phyloP scores from a whole-genome alignment of 1,284 basidiomycete species.

The Microbotryum silenes-acaulis region DNA sequence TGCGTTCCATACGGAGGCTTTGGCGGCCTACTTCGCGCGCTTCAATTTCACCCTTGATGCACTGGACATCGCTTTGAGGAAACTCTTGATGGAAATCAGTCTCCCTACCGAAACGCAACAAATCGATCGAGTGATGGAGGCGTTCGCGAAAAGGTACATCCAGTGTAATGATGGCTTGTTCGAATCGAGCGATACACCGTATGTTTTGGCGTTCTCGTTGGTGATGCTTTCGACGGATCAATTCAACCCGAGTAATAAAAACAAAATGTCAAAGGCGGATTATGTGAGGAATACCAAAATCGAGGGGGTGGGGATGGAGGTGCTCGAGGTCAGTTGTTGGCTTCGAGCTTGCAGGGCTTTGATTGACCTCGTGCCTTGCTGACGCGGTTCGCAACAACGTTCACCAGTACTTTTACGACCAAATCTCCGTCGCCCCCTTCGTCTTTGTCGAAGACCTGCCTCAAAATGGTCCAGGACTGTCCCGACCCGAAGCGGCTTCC shows the following conservation, averaged over 20 bases:
- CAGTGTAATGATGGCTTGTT: constrained; percentile 79
- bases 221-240: constrained; percentile 97
- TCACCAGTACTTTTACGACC: constrained; percentile 86
- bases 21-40: constrained; percentile 62
- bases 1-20: constrained; percentile 60
- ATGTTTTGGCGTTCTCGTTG: constrained; percentile 92
- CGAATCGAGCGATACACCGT: constrained; percentile 49
- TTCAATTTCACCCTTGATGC: constrained; percentile 75
- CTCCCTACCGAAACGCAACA: constrained; percentile 95
- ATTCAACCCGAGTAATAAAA: constrained; percentile 95
- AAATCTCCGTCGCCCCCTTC: constrained; percentile 89
- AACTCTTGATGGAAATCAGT: constrained; percentile 81
- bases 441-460: constrained; percentile 87
- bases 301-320: constrained; percentile 72
- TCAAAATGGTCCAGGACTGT: constrained; percentile 36
- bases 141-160: constrained; percentile 78
- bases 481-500: constrained; percentile 37
- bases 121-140: constrained; percentile 95
- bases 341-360: constrained; percentile 7
- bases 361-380: constrained; percentile 4
- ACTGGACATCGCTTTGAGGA: constrained; percentile 84
- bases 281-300: constrained; percentile 84
- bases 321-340: constrained; percentile 63
- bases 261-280: constrained; percentile 91
- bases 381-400: not conserved